Evolutionary conservation across 1,284 basidiomycete genomes (phyloP), one percentile per base, ranked within the genome.

Genomic region (Moesziomyces parantarcticus): DNA sequence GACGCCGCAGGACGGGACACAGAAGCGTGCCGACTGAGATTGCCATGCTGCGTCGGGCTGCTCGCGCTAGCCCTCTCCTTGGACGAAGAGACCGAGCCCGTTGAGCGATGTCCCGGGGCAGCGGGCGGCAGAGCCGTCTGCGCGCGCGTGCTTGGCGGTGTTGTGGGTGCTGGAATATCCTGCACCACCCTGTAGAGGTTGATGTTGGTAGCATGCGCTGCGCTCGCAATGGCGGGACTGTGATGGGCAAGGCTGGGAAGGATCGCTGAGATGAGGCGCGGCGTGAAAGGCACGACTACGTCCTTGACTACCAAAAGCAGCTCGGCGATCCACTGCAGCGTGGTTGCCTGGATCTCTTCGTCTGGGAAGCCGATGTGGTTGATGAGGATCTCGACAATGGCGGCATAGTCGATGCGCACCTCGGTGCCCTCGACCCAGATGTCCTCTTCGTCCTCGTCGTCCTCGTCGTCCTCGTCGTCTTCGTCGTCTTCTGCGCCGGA

Each of bases 311-410:
- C 94, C 44, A 88, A 88, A 20, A 99, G 86, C 84, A 99, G 94
- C 67, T 95, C 93, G 20, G 92, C 89, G 32, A 99, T 88, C 97
- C 97, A 99, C 71, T 90, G 88, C 36, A 99, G 87, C 26, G 84
- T 85, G 9, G 84, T 85, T 1, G 84, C 82, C 50, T 86, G 85
- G 36, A 85, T 84, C 67, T 86, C 85, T 52, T 85, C 84, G 56
- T 85, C 85, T 77, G 93, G 91, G 70, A 88, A 89, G 50, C 92
- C 90, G 26, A 98, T 86, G 80, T 97, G 94, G 70, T 90, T 89
- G n/a, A 99, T 90, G 40, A 99, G 86, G 70, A 97, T 98, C 78
- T 98, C 93, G 58, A 98, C 90, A 59, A 99, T 94, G 10, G 93
- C 90, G 6, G 90, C 89, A 83, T 96, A 94, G 84, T 98, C 91